Evolutionary conservation across 1,139 yeast genomes (phyloP).

Genomic region (Candida sp.): DNA sequence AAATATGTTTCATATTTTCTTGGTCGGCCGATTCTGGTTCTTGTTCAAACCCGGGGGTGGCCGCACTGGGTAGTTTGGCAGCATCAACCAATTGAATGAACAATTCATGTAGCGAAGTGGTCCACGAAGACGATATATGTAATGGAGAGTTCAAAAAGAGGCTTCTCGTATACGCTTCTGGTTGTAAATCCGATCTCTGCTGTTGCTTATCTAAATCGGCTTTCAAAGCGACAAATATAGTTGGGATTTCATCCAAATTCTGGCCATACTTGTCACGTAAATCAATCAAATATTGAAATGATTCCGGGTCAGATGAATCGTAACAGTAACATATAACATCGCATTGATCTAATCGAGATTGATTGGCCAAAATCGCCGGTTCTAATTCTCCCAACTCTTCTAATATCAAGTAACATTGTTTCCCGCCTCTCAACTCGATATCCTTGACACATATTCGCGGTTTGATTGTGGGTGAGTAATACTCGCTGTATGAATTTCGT

Average conservation of each 20-base stretch:
- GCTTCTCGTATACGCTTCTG: constrained; percentile 78
- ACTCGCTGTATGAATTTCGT: constrained; percentile 66
- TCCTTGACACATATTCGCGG: constrained; percentile 86
- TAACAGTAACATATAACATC: constrained; percentile 88
- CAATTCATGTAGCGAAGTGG: constrained; percentile 78
- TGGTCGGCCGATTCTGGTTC: constrained; percentile 51
- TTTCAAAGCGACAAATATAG: constrained; percentile 85
- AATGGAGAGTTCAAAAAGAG: constrained; percentile 63
- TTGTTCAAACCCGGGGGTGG: constrained; percentile 79
- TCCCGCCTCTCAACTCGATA: constrained; percentile 93
- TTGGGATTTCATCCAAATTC: constrained; percentile 65
- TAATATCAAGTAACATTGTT: constrained; percentile 85
- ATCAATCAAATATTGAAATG: constrained; percentile 79
- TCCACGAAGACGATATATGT: constrained; percentile 89
- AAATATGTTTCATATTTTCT: constrained; percentile 44
- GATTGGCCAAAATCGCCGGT: constrained; percentile 74
- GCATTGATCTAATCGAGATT: constrained; percentile 71
- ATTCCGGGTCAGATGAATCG: constrained; percentile 94
- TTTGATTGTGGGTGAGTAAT: constrained; percentile 77
- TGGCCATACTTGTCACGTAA: constrained; percentile 55
- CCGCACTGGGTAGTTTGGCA: constrained; percentile 71
- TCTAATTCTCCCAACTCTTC: constrained; percentile 91
- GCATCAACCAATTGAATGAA: constrained; percentile 88
- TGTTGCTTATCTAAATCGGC: constrained; percentile 96
- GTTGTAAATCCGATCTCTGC: constrained; percentile 81